Evolutionary conservation across 2,329 filamentous ascomycete species (phyloP), one percentile per base, ranked within the genome.

Genomic region (Aspergillus ruber): DNA sequence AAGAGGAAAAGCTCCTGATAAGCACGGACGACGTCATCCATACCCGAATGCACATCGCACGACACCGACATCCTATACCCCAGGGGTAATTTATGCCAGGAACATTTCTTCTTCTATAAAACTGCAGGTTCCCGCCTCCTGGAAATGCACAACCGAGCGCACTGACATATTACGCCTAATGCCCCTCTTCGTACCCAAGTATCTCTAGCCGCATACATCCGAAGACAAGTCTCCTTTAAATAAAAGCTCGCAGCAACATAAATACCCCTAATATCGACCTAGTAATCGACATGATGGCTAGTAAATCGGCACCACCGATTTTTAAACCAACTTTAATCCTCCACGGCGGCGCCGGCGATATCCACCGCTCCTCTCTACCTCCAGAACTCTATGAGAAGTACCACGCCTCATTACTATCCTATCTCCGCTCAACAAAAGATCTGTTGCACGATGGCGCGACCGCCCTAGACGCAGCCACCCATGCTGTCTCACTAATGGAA

Each of bases 401-500:
- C 66, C 79, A 81, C 45, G 57, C 70, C 21, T 78, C 84, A 0
- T 76, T 90, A 15, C 69, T 84, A 17, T 68, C 69, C 2, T 85
- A 87, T 56, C 80, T 87, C 56, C 65, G 74, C 21, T 67, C 66
- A 20, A 73, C 75, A 32, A 54, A 68, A 48, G 46, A 62, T 4
- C 64, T 72, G 15, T 70, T 78, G 9, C 58, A 63, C 17, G 56
- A 52, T 51, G 68, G 56, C 17, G 77, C 79, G 7, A 76, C 76
- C 0, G 86, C 90, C 0, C 76, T 95, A 12, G 83, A 88, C 47
- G 79, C 83, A 1, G 88, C 88, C 1, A 84, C 85, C 1, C 80
- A 84, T 64, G 89, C 89, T 40, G 88, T 94, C 9, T 73, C 75
- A 1, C 76, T 84, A 21, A 79, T 95, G 13, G 90, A 95, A 70